These are phyloP conservation scores for Plenodomus tracheiphilus DNA, from an alignment of 2,329 filamentous ascomycete species.

Conservation along the genomic window DNA sequence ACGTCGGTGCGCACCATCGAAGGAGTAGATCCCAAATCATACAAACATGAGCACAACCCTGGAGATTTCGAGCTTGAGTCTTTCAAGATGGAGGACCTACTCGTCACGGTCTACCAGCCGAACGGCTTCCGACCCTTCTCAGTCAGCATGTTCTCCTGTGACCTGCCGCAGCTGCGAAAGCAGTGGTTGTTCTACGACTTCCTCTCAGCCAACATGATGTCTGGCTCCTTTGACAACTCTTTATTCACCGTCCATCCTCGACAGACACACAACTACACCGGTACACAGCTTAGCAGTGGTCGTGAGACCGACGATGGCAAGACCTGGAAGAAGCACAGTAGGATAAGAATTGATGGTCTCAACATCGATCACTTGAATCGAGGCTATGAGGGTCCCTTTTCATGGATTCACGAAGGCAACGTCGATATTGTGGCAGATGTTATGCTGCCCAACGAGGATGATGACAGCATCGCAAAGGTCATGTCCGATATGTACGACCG, in stretches of 20 bases:
- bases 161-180: conserved; percentile 88
- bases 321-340: conserved; percentile 93
- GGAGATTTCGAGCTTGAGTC: conserved; percentile 97
- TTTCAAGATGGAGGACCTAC: conserved; percentile 92
- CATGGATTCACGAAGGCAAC: conserved; percentile 96
- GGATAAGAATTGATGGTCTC: conserved; percentile 87
- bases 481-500: conserved; percentile 98
- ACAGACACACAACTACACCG: conserved; percentile 80
- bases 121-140: conserved; percentile 90
- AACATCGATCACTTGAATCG: conserved; percentile 96
- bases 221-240: conserved; percentile 91
- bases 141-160: conserved; percentile 93
- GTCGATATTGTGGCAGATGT: conserved; percentile 96
- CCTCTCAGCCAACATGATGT: conserved; percentile 92
- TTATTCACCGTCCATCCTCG: conserved; percentile 96
- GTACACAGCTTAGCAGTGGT: conserved; percentile 61
- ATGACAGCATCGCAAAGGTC: conserved; percentile 88
- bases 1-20: conserved; percentile 76
- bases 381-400: conserved; percentile 89
- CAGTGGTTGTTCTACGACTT: conserved; percentile 99
- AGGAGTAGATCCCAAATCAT: conserved; percentile 80
- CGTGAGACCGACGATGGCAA: conserved; percentile 65
- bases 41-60: conserved; percentile 82
- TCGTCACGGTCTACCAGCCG: conserved; percentile 91
- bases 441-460: conserved; percentile 86